These are phyloP conservation scores for Neopestalotiopsis rosae DNA, from an alignment of 2,329 filamentous ascomycete genomes.

Conservation along the genomic window DNA sequence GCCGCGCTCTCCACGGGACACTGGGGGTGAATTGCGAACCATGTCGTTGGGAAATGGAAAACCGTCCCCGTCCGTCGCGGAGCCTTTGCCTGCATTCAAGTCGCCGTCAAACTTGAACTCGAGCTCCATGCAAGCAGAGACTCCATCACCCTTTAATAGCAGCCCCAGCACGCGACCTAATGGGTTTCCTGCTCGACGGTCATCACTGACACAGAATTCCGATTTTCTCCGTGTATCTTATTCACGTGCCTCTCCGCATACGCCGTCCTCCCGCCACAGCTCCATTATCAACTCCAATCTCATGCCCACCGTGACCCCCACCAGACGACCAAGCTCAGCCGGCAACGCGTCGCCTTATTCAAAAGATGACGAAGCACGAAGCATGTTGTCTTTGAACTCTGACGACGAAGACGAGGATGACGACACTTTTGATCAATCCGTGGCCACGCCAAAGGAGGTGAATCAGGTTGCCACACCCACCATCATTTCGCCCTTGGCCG, in stretches of 20 bases:
- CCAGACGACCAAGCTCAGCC: constrained; percentile 4
- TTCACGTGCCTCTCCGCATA: neutral
- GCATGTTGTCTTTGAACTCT: constrained; percentile 7
- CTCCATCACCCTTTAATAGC: neutral
- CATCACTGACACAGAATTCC: constrained; percentile 13
- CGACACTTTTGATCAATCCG: neutral
- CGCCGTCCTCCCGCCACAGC: constrained; percentile 13
- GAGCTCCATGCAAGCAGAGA: neutral
- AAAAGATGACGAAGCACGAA: constrained; percentile 7
- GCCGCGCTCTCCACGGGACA: constrained; percentile 18
- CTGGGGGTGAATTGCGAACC: constrained; percentile 25
- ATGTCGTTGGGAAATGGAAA: constrained; percentile 29
- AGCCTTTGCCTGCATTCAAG: constrained; percentile 21
- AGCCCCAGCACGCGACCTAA: neutral
- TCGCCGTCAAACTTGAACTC: constrained; percentile 7
- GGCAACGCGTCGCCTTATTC: neutral
- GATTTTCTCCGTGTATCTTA: neutral
- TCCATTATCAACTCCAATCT: constrained; percentile 5
- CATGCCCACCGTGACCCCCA: constrained; percentile 9
- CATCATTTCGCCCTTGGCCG: constrained; percentile 25
- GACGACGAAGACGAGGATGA: constrained; percentile 1
- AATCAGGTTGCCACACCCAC: constrained; percentile 18
- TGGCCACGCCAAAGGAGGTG: constrained; percentile 1
- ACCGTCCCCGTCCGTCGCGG: constrained; percentile 17
- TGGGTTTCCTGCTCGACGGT: constrained; percentile 17